These are phyloP conservation scores for Prunus fruticosa DNA, from an alignment of 306 rosid genomes.

Conservation along the genomic window DNA sequence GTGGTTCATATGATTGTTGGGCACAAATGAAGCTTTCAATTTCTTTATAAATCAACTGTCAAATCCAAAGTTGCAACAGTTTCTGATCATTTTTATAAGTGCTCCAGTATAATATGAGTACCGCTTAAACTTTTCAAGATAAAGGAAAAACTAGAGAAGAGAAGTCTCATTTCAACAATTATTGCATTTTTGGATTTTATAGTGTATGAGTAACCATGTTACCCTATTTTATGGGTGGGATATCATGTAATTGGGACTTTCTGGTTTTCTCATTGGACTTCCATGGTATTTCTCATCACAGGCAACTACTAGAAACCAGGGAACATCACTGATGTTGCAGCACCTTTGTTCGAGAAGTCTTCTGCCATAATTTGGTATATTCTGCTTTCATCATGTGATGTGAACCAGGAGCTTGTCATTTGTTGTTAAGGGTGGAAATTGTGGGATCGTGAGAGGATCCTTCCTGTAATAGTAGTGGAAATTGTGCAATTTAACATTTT, in stretches of 20 bases:
- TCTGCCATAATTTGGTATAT: background rate
- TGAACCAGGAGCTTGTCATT: background rate
- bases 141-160: background rate
- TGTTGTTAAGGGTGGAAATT: background rate
- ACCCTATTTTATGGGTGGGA: background rate
- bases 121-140: too few relatives aligned
- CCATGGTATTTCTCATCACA: background rate
- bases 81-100: too few relatives aligned
- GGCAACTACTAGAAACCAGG: background rate
- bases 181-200: background rate
- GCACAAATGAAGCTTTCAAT: background rate
- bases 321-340: background rate
- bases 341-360: background rate
- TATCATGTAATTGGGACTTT: background rate
- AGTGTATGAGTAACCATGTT: background rate
- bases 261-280: background rate
- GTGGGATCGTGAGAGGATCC: too few relatives aligned
- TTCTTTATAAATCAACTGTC: background rate
- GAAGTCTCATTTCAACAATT: background rate
- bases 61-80: background rate
- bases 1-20: background rate
- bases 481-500: background rate
- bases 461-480: too few relatives aligned
- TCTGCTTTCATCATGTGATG: background rate
- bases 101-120: too few relatives aligned